phyloP scores from a whole-genome alignment of 2,329 filamentous ascomycete genomes.

The Dendryphion nanum region DNA sequence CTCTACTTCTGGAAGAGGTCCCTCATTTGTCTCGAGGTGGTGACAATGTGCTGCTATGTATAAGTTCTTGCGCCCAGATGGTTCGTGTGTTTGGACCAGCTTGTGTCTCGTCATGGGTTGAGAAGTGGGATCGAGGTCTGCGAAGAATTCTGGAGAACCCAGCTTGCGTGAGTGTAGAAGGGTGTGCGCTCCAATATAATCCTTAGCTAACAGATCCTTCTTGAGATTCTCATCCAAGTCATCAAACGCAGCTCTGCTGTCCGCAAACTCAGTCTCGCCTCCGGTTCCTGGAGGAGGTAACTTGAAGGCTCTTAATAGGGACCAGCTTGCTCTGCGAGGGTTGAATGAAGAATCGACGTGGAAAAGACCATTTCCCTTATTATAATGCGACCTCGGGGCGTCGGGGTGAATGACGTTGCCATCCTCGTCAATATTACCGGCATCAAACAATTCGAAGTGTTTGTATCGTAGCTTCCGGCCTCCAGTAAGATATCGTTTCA shows the following conservation, averaged over 20 bases:
- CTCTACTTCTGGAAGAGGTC: slow-evolving; percentile 17
- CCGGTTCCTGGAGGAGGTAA: slow-evolving; percentile 23
- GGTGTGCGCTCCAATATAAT: slow-evolving; percentile 28
- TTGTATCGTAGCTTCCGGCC: slow-evolving; percentile 50
- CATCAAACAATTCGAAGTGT: slow-evolving; percentile 57
- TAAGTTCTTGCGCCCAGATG: slow-evolving; percentile 52
- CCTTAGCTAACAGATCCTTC: slow-evolving; percentile 18
- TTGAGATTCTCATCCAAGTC: slow-evolving; percentile 27
- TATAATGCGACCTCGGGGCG: slow-evolving; percentile 42
- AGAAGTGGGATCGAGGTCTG: slow-evolving; percentile 43
- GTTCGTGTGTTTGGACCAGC: slow-evolving; percentile 53
- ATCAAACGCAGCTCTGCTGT: slow-evolving; percentile 25
- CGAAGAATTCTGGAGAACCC: slow-evolving; percentile 51
- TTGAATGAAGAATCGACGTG: slow-evolving; percentile 32
- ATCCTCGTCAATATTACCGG: slow-evolving; percentile 54
- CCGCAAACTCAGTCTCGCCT: slow-evolving; percentile 26
- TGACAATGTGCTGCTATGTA: slow-evolving; percentile 56
- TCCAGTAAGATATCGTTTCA: slow-evolving; percentile 48
- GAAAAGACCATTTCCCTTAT: slow-evolving; percentile 36
- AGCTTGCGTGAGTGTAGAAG: slow-evolving; percentile 54
- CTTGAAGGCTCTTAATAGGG: slow-evolving; percentile 19
- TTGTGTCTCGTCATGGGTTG: slow-evolving; percentile 47
- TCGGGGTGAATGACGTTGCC: slow-evolving; percentile 44
- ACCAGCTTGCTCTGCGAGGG: slow-evolving; percentile 23
- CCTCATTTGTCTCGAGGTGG: slow-evolving; percentile 45